Conservation (phyloP, 768 basidiomycete genomes). For the Pleurotus pulmonarius region DNA sequence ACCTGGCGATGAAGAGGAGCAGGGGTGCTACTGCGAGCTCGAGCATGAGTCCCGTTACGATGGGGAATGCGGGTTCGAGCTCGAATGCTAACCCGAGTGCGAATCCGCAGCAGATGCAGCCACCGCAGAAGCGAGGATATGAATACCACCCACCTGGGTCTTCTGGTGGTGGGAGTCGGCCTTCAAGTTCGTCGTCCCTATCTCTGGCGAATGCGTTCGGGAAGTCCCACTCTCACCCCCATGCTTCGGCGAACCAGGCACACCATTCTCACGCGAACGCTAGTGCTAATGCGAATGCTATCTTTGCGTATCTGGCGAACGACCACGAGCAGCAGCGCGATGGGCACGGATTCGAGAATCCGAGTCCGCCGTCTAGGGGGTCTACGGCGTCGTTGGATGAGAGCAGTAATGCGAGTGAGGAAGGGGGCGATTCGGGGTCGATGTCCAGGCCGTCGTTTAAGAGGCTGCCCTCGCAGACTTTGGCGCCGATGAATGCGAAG, state of each 20-base stretch:
- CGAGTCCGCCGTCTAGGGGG: conserved; percentile 21
- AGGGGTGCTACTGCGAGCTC: conserved; percentile 16
- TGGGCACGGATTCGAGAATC: not conserved
- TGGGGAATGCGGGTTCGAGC: too few species aligned
- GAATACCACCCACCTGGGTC: not conserved
- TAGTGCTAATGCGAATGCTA: conserved; percentile 3
- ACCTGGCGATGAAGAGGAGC: conserved; percentile 40
- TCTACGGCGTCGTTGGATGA: conserved; percentile 31
- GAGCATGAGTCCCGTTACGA: not conserved
- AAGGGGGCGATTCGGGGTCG: conserved; percentile 11
- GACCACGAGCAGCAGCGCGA: not conserved
- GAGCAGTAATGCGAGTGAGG: conserved; percentile 14
- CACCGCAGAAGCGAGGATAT: not conserved
- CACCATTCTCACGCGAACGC: not conserved
- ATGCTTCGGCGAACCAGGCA: too few species aligned
- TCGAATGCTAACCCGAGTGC: too few species aligned
- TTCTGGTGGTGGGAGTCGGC: not conserved
- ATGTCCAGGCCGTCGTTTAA: conserved; percentile 61
- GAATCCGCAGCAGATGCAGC: too few species aligned
- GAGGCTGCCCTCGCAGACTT: conserved; percentile 66
- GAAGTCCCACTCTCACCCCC: conserved; percentile 4
- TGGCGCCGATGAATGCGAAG: conserved; percentile 60
- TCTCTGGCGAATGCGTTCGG: conserved; percentile 41
- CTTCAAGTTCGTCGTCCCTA: conserved; percentile 17
- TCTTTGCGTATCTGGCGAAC: not conserved